Base-by-base conservation (phyloP, 208 protist genomes). In the Crithidia acanthocephali region DNA sequence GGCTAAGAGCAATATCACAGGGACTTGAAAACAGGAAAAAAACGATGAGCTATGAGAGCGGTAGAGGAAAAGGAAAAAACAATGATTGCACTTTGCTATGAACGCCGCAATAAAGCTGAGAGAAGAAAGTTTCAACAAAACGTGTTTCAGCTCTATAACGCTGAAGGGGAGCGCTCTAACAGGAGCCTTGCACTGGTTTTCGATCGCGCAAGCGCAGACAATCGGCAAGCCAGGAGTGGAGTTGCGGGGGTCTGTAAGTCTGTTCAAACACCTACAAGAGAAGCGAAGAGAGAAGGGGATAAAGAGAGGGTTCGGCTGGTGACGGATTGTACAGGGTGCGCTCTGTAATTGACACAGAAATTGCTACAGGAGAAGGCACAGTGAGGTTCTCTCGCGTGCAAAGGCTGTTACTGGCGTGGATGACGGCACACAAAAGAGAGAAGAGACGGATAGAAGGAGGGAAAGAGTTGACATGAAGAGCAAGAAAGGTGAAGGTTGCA, bases 11-110 rank as follows among this genome's bases (percentile, higher is more conserved):
- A 18, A 52, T 35, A 60, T 42, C 15, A 48, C 9, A 63, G 25
- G 53, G n/a, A n/a, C n/a, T 62, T 42, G 67, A 30, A 63, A 32
- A 35, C 11, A 40, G 35, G 35, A 48, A 48, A 70, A 55, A 30
- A 32, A 35, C 23, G 35, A 69, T 40, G 45, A 57, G 28, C 15
- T 32, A 30, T 53, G 48, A 53, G 48, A 30, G 45, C 18, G n/a
- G 28, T 10, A 30, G n/a, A 35, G 15, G n/a, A 35, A 13, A 35
- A 15, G 23, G 35, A 35, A 35, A 22, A 25, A 48, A 13, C 2
- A 48, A 48, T 15, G 4, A 40, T 11, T 48, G 15, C 10, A 22
- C 16, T 16, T 59, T 9, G 16, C 32, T 59, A 42, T 59, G 53
- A 25, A 35, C n/a, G 28, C 2, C 11, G 28, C 2, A 30, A n/a